Percentiles rank a stretch among this genome's conserved stretches.
Evolutionary conservation across 129 eudicot species (phyloP).

Genomic region (Helianthus tuberosus): DNA sequence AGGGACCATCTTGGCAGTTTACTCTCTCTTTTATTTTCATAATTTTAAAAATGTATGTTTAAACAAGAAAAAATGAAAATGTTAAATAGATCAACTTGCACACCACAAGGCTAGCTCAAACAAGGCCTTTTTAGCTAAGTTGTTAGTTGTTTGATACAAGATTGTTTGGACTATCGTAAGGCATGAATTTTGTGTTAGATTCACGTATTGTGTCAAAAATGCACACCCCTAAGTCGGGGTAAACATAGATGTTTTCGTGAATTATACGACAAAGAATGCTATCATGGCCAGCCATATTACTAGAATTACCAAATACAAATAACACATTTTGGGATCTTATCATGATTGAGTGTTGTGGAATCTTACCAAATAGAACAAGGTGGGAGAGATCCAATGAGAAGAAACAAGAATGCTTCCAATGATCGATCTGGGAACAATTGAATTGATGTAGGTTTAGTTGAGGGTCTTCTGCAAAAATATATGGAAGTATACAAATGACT

Average conservation of each 20-base stretch:
- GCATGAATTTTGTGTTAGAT: background rate
- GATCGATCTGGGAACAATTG: background rate
- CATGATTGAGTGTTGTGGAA: too few relatives aligned
- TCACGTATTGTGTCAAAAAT: background rate
- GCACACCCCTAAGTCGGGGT: background rate
- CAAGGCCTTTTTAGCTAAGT: too few relatives aligned
- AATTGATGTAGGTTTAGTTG: conserved; percentile 17
- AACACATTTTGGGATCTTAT: too few relatives aligned
- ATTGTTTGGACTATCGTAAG: background rate
- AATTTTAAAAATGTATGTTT: background rate
- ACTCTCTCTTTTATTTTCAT: background rate
- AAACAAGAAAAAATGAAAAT: too few relatives aligned
- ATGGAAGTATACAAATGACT: conserved; percentile 10
- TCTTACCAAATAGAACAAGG: conserved; percentile 20
- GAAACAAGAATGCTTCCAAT: conserved; percentile 7
- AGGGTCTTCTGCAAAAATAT: conserved; percentile 35
- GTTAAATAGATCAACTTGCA: too few relatives aligned
- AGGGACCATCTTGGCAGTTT: too few relatives aligned
- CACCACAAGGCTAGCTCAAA: too few relatives aligned
- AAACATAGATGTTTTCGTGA: too few relatives aligned
- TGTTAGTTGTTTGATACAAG: background rate
- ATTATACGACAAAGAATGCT: too few relatives aligned
- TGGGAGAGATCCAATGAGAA: conserved; percentile 4
- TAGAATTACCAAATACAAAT: too few relatives aligned
- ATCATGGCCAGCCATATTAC: too few relatives aligned